Evolutionary conservation across 2,329 filamentous ascomycete species (phyloP), one percentile per base, ranked within the genome.

Genomic region (Didymosphaeria variabile): DNA sequence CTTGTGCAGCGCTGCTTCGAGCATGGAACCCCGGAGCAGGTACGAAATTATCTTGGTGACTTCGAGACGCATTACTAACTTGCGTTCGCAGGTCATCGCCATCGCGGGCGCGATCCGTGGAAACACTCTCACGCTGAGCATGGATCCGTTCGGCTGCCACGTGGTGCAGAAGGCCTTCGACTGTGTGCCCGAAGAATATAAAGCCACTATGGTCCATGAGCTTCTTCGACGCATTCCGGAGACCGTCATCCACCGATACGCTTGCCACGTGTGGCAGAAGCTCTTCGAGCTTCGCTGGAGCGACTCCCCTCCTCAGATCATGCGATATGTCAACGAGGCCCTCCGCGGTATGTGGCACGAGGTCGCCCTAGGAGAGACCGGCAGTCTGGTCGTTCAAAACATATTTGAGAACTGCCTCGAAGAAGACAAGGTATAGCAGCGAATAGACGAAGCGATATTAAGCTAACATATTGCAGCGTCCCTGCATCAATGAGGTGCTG

Each of bases 321-420:
- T 99, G 95, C 92, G 91, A 73, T 97, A 92, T 72, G 96, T 99
- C 80, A 99, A 99, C 73, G 93, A 98, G 70, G 91, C 95, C 62
- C 86, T 99, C 57, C 87, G 88, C 61, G 94, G 94, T 61, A 98
- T 98, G 93, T 99, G 95, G 95, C 94, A 98, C 74, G 94, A 99
- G 74, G 95, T 99, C 65, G 96, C 96, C 23, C 84, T 98, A 55
- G 95, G 95, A 38, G 95, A 99, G 83, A 99, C 96, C 12, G 95
- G 95, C 62, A 99, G 95, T 78, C 85, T 99, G 70, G 95, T 99
- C 49, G 96, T 99, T 52, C 95, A 99, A 80, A 99, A 99, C 78
- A 99, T 99, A 75, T 99, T 99, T 78, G 95, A 99, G 82, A 99
- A 99, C 74, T 99, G 95, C 73, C 87, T 98, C 32, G 96, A 99